phyloP scores from a whole-genome alignment of 371 early-diverging fungal species.

The Funneliformis caledonium region DNA sequence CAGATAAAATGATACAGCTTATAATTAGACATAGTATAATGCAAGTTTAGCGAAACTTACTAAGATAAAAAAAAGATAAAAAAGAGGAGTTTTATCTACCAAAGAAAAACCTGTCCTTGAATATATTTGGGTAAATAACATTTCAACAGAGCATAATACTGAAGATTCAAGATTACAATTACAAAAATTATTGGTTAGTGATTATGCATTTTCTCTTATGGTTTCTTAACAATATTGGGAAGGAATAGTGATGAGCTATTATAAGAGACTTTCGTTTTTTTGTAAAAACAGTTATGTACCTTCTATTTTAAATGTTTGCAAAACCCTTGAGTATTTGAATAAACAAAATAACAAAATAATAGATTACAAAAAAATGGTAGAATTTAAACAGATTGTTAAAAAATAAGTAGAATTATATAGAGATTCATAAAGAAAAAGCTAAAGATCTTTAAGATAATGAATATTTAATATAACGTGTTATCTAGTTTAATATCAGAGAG shows the following conservation, averaged over 20 bases:
- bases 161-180: not conserved
- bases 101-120: not conserved
- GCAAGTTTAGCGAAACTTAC: not conserved
- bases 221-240: not conserved
- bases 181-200: not conserved
- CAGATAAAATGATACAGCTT: not conserved
- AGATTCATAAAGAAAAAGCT: slow-evolving; percentile 6
- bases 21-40: slow-evolving; percentile 8
- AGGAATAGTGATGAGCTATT: not conserved
- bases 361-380: not conserved
- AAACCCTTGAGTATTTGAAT: not conserved
- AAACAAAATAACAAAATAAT: not conserved
- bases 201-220: not conserved
- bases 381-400: not conserved
- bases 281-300: not conserved
- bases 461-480: not conserved
- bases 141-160: not conserved
- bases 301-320: not conserved
- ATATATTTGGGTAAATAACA: slow-evolving; percentile 22
- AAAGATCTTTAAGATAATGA: not conserved
- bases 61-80: not conserved
- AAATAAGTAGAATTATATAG: not conserved
- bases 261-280: not conserved
- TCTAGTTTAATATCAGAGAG: not conserved
- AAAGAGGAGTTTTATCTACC: not conserved